Evolutionary conservation across 2,329 filamentous ascomycete genomes (phyloP), one percentile per base, ranked within the genome.

Genomic region (Xylaria hypoxylon): DNA sequence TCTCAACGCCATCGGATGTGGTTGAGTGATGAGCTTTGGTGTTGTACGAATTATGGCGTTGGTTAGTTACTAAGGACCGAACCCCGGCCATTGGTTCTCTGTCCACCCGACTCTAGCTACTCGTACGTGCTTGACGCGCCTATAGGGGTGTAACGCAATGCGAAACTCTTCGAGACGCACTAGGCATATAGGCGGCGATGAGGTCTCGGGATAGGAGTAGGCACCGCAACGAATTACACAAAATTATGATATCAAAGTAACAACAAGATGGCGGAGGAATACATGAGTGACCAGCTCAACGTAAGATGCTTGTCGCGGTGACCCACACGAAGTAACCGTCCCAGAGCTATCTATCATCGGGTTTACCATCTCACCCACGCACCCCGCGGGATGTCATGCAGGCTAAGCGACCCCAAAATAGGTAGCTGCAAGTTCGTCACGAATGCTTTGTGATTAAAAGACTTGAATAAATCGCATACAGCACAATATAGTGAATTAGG

Each of bases 301-400:
- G 45, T 59, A 40, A 35, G 45, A 56, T 38, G 19, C 56, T 59
- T 17, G 3, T 33, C 65, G 60, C 28, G 6, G 24, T 42, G 64
- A 60, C 58, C 58, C 62, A 68, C 59, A 47, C 47, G 38, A 59
- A 47, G 45, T 52, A 26, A 38, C 61, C 47, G 50, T 44, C 48
- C 42, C 48, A 10, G 17, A 52, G 47, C 53, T 31, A 28, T 33
- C 24, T n/a, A 55, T 62, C 59, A 44, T 62, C 28, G 59, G 58
- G 26, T 48, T 63, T 28, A 59, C 40, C 31, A 33, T 33, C 52
- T 61, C 40, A 26, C 45, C 52, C 52, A 62, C 52, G 61, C 50
- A 67, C 56, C 62, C 63, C 61, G 51, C 61, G 62, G 64, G 53
- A 67, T 67, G 61, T 59, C 58, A 68, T 69, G 64, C 67, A 64